A percentile compares a stretch with the other conserved stretches of the same genome.
These are phyloP conservation scores for Verticillium alfalfae DNA, from an alignment of 2,329 filamentous ascomycete species.

Conservation along the genomic window DNA sequence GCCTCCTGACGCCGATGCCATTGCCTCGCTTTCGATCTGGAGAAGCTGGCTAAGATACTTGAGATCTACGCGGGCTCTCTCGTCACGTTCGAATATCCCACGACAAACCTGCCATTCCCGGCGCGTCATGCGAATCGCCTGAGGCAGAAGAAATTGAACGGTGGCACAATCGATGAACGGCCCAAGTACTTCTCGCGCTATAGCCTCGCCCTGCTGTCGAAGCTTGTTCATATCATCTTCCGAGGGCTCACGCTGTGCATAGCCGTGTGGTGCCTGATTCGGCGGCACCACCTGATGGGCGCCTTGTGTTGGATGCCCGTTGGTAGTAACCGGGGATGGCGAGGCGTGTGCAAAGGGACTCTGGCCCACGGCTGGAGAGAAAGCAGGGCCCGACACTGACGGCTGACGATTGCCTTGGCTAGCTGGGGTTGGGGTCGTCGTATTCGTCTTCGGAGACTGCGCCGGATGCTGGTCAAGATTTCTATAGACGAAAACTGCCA, in stretches of 20 bases:
- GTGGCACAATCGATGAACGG: constrained; percentile 57
- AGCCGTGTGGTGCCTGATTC: constrained; percentile 13
- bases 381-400: constrained; percentile 44
- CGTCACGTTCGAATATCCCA: constrained; percentile 61
- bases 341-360: constrained; percentile 13
- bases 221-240: constrained; percentile 32
- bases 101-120: constrained; percentile 70
- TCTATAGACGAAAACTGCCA: constrained; percentile 81
- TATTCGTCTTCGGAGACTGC: constrained; percentile 16
- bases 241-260: constrained; percentile 15
- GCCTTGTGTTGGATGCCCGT: constrained; percentile 11
- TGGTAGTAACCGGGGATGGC: neutral
- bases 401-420: constrained; percentile 33
- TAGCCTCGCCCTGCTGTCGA: constrained; percentile 46
- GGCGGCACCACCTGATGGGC: constrained; percentile 13
- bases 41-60: constrained; percentile 49
- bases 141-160: constrained; percentile 63
- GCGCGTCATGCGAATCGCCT: constrained; percentile 63
- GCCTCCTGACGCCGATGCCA: neutral
- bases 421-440: constrained; percentile 27
- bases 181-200: constrained; percentile 61
- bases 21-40: constrained; percentile 36
- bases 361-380: constrained; percentile 38
- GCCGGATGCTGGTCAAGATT: constrained; percentile 34
- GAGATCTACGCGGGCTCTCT: constrained; percentile 58